These are phyloP conservation scores for Asterionellopsis glacialis DNA, from an alignment of 108 stramenopile species.

Conservation along the genomic window DNA sequence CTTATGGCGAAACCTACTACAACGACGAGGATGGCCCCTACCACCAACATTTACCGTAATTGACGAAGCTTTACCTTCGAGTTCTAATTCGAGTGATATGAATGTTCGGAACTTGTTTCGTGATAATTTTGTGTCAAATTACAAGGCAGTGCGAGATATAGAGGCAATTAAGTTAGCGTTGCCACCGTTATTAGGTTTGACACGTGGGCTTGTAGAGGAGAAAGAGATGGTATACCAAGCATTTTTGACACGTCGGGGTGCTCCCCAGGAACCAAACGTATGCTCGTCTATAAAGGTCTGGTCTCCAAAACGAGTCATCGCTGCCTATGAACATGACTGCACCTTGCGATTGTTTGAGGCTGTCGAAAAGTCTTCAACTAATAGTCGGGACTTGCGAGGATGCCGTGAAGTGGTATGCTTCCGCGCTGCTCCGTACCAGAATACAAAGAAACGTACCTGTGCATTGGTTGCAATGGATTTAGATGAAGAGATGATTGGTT, in stretches of 20 bases:
- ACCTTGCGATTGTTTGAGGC: conserved; percentile 40
- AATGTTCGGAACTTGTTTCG: conserved; percentile 4
- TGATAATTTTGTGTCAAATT: conserved; percentile 29
- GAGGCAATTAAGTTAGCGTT: neutral
- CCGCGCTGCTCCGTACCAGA: conserved; percentile 30
- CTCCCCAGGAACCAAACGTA: conserved; percentile 12
- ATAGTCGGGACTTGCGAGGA: neutral
- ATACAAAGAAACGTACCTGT: conserved; percentile 29
- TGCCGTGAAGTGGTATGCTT: conserved; percentile 32
- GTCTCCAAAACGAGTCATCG: conserved; percentile 26
- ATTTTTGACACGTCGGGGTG: conserved; percentile 16
- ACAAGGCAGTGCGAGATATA: conserved; percentile 8
- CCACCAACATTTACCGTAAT: no score
- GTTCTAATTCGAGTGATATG: no score
- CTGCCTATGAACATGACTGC: conserved; percentile 32
- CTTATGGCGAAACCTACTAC: conserved; percentile 38
- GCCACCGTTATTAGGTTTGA: neutral
- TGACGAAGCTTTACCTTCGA: no score
- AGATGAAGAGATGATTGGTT: conserved; percentile 37
- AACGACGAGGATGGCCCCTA: conserved; percentile 39
- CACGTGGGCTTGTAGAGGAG: conserved; percentile 3
- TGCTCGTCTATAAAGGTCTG: conserved; percentile 30
- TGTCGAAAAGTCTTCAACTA: conserved; percentile 4
- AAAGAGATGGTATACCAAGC: conserved; percentile 24
- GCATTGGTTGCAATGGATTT: conserved; percentile 32